Evolutionary conservation across 1,284 basidiomycete genomes (phyloP), one percentile per base, ranked within the genome.

Genomic region (Moesziomyces antarcticus): DNA sequence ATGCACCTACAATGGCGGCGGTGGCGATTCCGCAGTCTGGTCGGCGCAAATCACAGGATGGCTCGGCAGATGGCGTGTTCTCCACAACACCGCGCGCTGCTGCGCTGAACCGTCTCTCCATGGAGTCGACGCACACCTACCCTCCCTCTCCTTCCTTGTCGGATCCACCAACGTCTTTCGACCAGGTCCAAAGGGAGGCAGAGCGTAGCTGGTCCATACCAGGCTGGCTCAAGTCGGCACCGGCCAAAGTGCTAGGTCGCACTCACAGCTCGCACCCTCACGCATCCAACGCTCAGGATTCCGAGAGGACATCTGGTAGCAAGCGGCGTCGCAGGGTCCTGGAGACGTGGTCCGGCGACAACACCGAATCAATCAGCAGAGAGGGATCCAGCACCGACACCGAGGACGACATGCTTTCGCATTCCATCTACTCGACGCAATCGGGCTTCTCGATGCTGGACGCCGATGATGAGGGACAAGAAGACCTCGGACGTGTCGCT

Each of bases 141-240:
- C 73, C 73, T 13, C 73, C 73, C 6, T 73, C 73, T 3, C 69
- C 69, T 9, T 69, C 73, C 6, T 30, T 37, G 3, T 58, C 54
- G 2, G 62, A 66, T 22, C 69, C 73, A 4, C 62, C 70, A 16
- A 46, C 60, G 2, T 50, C 57, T 1, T 75, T 75, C 37, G 61
- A 65, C 7, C 64, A 70, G 50, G 45, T 63, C 2, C 73, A 75
- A 9, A 65, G 46, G 25, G 73, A 75, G 35, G 65, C 73, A 9
- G 73, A 73, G 21, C 47, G 71, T n/a, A 63, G 65, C 14, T 75
- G 73, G 73, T 53, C 71, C 2, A 51, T 75, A 7, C 73, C 73
- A 11, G 52, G 60, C 11, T 75, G 73, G 73, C 48, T 75, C 58
- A 68, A 56, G 37, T 58, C 54, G 25, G 70, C 73, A 18, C 68